A percentile compares a stretch with the other conserved stretches of the same genome.
Evolutionary conservation across 352 stramenopile genomes (phyloP).

Genomic region (Pythium diclinum): DNA sequence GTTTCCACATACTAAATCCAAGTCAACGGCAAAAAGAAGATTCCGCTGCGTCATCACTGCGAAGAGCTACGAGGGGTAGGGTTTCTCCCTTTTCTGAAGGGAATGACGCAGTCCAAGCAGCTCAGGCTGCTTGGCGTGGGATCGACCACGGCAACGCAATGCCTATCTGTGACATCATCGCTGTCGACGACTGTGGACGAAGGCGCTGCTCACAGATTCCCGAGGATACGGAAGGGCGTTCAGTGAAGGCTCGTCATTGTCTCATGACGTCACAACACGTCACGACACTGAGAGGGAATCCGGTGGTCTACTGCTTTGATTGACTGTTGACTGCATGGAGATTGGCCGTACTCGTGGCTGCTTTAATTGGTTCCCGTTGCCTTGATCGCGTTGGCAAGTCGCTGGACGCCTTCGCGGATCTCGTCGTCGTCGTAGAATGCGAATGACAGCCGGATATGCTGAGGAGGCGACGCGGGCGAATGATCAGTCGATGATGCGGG

Average conservation of each 20-base stretch:
- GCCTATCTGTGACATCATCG: conserved; percentile 7
- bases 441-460: conserved; percentile 63
- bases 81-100: conserved; percentile 6
- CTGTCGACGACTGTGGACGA: neutral
- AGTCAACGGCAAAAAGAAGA: conserved; percentile 5
- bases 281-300: neutral
- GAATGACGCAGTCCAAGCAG: conserved; percentile 6
- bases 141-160: neutral
- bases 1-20: conserved; percentile 17
- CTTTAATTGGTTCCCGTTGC: conserved; percentile 1
- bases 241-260: neutral
- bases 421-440: conserved; percentile 80
- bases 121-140: conserved; percentile 3
- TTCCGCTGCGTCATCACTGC: neutral
- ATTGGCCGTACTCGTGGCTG: neutral
- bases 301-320: neutral
- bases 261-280: neutral
- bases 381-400: conserved; percentile 40
- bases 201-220: neutral
- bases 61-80: conserved; percentile 20
- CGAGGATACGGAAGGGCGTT: neutral
- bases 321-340: neutral
- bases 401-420: conserved; percentile 55
- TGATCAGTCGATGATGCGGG: conserved; percentile 6
- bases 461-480: neutral